phyloP scores from a whole-genome alignment of 345 rosid genomes.

The Hibiscus syriacus region DNA sequence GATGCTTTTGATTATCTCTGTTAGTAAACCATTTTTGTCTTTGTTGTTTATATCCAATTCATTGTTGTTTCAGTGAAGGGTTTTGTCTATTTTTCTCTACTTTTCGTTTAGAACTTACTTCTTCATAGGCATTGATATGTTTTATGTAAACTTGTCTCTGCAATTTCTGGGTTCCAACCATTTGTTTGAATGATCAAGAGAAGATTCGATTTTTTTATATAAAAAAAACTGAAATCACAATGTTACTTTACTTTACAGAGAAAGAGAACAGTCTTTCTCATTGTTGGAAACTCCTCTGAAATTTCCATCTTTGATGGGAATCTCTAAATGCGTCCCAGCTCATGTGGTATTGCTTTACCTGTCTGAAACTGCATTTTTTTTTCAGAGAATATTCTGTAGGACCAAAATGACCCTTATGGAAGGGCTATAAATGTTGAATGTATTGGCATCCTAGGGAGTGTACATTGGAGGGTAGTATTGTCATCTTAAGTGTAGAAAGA shows the following conservation, averaged over 20 bases:
- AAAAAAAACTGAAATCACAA: slow-evolving; percentile 11
- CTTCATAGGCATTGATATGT: background rate
- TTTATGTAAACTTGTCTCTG: background rate
- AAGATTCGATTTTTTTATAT: too few relatives aligned
- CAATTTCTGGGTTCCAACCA: background rate
- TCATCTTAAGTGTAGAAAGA: slow-evolving; percentile 9
- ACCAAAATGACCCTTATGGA: background rate
- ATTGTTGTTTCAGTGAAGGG: background rate
- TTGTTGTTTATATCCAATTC: background rate
- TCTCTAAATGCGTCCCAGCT: slow-evolving; percentile 52
- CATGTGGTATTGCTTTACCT: slow-evolving; percentile 13
- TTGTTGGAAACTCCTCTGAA: slow-evolving; percentile 9
- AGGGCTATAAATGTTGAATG: background rate
- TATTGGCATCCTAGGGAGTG: slow-evolving; percentile 11
- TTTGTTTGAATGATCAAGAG: background rate
- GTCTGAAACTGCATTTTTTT: slow-evolving; percentile 1
- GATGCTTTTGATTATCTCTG: background rate
- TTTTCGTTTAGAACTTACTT: background rate
- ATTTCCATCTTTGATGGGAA: slow-evolving; percentile 24
- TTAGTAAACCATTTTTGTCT: too few relatives aligned
- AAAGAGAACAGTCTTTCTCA: slow-evolving; percentile 2
- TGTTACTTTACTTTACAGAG: slow-evolving; percentile 3
- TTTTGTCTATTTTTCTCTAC: background rate
- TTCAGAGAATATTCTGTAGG: slow-evolving; percentile 2
- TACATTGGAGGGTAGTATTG: slow-evolving; percentile 17